phyloP scores from a whole-genome alignment of 331 rosid genomes.

The Rhamnella rubrinervis region DNA sequence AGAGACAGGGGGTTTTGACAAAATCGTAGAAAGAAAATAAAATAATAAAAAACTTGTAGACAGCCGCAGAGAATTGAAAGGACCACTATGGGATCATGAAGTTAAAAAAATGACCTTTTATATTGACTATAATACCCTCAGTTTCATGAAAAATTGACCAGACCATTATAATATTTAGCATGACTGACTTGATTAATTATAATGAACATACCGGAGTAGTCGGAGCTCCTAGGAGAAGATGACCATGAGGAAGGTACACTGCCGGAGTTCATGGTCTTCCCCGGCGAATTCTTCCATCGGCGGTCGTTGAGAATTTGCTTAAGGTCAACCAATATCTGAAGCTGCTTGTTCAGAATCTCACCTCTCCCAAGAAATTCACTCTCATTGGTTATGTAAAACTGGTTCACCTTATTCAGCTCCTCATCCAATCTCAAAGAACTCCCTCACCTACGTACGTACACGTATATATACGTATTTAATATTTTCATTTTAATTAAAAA shows the following conservation, averaged over 20 bases:
- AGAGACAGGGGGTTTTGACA: too few relatives aligned
- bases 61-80: too few relatives aligned
- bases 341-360: conserved; percentile 58
- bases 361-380: conserved; percentile 66
- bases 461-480: too few relatives aligned
- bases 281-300: conserved; percentile 31
- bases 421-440: conserved; percentile 61
- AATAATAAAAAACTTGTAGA: too few relatives aligned
- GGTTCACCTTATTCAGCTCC: conserved; percentile 77
- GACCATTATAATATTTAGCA: background rate
- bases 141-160: background rate
- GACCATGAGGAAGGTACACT: conserved; percentile 42
- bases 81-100: too few relatives aligned
- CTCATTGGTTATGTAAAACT: conserved; percentile 63
- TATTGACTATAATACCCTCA: background rate
- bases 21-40: too few relatives aligned
- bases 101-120: too few relatives aligned
- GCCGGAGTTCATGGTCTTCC: conserved; percentile 19
- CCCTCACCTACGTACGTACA: conserved; percentile 39
- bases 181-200: background rate
- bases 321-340: conserved; percentile 50
- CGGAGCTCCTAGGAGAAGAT: conserved; percentile 45
- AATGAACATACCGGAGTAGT: conserved; percentile 40
- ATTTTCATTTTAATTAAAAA: background rate
- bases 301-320: conserved; percentile 47